Evolutionary conservation across 202 grass and related monocot species (phyloP), one percentile per base, ranked within the genome.

Genomic region (Elaeis oleifera): DNA sequence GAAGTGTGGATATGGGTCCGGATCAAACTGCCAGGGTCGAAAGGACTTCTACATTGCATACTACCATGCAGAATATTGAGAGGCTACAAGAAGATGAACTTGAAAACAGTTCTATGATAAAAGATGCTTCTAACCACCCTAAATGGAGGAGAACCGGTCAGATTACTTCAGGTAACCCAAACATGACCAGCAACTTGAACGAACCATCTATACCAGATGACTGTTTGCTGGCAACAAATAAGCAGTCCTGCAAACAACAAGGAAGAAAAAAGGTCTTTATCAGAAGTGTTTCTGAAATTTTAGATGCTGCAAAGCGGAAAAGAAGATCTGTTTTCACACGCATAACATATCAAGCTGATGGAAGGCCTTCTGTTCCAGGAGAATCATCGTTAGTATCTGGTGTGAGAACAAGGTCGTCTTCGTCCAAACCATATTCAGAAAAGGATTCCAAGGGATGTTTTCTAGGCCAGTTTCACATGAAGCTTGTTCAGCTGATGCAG

Each of bases 261-360:
- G 72, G 82, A 64, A 68, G 15, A 8, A 56, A 56, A 18, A 56
- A 56, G 44, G 50, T 94, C 54, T 97, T 84, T 25, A 74, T 92
- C 60, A 80, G 77, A 61, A 99, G 85, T 39, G 67, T 77, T 31
- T 74, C 85, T 67, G 94, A 99, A 56, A 57, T 87, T 62, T 62
- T 94, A 32, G 80, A 68, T 50, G 78, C 76, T 68, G 66, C 78
- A 68, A 94, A 84, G 59, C 76, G 71, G 56, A 78, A 84, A 65
- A 73, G 53, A 71, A 60, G 58, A 49, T 70, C 66, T 57, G 25
- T 15, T 68, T 58, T 56, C 71, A 60, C 28, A 51, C 16, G 48
- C 29, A 68, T 32, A 54, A 15, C 16, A 39, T 8, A 44, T 16
- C 16, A 62, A 19, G 21, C 23, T 54, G 31, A 19, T 61, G 26